These are phyloP conservation scores for Ricinus communis DNA, from an alignment of 345 rosid genomes.

Conservation along the genomic window DNA sequence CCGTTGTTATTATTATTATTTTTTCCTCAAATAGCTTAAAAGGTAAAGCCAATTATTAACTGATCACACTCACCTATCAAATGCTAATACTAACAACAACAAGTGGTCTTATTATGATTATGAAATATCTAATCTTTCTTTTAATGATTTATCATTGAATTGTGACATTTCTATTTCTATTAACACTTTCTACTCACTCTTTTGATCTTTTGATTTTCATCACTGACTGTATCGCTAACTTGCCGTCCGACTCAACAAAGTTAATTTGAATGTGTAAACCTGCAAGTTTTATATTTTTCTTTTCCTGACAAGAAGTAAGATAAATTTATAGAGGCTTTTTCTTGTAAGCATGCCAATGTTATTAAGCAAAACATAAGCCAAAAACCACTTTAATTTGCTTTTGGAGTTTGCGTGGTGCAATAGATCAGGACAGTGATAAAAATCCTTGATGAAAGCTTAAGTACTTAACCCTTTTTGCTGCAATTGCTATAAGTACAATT, in stretches of 20 bases:
- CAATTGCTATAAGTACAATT: background rate
- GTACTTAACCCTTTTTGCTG: background rate
- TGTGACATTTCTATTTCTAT: background rate
- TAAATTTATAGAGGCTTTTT: background rate
- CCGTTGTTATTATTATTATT: too few species aligned
- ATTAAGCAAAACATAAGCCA: conserved; percentile 20
- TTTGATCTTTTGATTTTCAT: background rate
- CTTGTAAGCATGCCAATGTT: conserved; percentile 12
- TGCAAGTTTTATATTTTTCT: background rate
- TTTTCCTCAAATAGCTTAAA: too few species aligned
- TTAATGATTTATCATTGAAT: background rate
- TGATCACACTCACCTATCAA: background rate
- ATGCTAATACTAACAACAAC: conserved; percentile 9
- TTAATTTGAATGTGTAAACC: background rate
- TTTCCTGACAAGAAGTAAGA: background rate
- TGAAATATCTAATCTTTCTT: background rate
- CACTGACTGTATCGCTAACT: background rate
- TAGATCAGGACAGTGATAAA: conserved; percentile 17
- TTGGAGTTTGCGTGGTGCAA: background rate
- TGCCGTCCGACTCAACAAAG: conserved; percentile 7
- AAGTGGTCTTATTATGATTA: background rate
- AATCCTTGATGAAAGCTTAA: background rate
- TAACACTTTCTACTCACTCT: background rate
- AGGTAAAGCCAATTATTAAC: too few species aligned
- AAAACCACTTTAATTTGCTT: background rate